Base-by-base conservation (phyloP, 176 grass and related monocot genomes). In the Zoysia japonica region DNA sequence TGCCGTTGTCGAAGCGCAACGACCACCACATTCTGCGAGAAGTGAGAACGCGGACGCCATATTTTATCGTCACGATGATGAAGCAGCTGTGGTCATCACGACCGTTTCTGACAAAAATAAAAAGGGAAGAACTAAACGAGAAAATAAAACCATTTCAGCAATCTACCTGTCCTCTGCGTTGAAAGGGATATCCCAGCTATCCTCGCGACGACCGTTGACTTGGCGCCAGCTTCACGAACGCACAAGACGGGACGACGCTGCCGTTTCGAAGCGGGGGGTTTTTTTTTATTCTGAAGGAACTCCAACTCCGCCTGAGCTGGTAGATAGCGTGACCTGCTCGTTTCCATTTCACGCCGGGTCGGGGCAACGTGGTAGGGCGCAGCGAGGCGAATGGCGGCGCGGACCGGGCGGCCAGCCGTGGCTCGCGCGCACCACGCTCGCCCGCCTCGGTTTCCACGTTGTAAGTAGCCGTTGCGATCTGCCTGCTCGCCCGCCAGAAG, bases 391-490 rank as follows among this genome's bases (percentile, higher is more conserved):
- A 35, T 1, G 57, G 16, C 5, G 36, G 9, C 28, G 28, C 28
- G 36, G 59, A 11, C 61, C 35, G 28, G 11, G 35, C 35, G 61
- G 36, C 61, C 28, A 64, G 5, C 11, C 35, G 28, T 28, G 60
- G 60, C 19, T 19, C 55, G 55, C 28, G 61, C 11, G 10, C 5
- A 38, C 61, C 19, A 28, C 19, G 19, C 57, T 3, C 57, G 16
- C 17, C n/a, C 13, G 38, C 76, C 76, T 67, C 62, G 76, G 76
- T 67, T 12, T 82, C 57, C 80, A 73, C 47, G 46, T 51, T 44
- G 47, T 47, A 52, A 67, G 28, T 45, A 49, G 80, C 48, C 61
- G 61, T 83, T 75, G 52, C 11, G 62, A 9, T 9, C 20, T 59
- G 56, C 56, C 56, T 19, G 53, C 5, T 7, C 43, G 49, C 19